Percentiles rank a stretch among this genome's conserved stretches.
Conservation (phyloP, 441 rosid species). For the Bruguiera hainesii region DNA sequence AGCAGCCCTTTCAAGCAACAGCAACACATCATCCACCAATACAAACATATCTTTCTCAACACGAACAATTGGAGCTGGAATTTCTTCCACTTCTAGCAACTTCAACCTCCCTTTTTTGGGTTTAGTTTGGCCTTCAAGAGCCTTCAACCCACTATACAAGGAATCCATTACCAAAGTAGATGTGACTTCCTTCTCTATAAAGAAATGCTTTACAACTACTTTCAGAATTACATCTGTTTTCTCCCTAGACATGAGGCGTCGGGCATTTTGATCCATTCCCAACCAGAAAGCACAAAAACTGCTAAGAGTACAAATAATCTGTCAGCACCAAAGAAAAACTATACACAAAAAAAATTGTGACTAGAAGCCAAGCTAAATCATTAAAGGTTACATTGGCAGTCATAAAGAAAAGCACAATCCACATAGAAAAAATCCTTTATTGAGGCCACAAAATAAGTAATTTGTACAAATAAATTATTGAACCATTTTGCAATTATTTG, state of each 20-base stretch:
- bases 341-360: neutral
- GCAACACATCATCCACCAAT: slow-evolving; percentile 83
- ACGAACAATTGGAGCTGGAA: slow-evolving; percentile 81
- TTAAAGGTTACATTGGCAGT: neutral
- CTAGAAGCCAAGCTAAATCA: neutral
- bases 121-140: slow-evolving; percentile 80
- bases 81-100: slow-evolving; percentile 61
- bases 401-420: neutral
- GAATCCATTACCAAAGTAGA: slow-evolving; percentile 99
- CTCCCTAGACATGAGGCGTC: slow-evolving; percentile 78
- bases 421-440: neutral
- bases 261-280: slow-evolving; percentile 70
- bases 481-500: too few relatives aligned
- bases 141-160: slow-evolving; percentile 86
- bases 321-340: slow-evolving; percentile 14
- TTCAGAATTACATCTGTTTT: slow-evolving; percentile 73
- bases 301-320: slow-evolving; percentile 30
- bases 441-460: slow-evolving; percentile 2
- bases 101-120: slow-evolving; percentile 58
- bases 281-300: slow-evolving; percentile 84
- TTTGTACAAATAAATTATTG: too few relatives aligned
- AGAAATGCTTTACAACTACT: slow-evolving; percentile 83
- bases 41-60: slow-evolving; percentile 78
- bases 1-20: slow-evolving; percentile 76
- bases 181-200: slow-evolving; percentile 93